Base-by-base conservation (phyloP, 2,329 filamentous ascomycete species). In the Xenoacremonium recifei region DNA sequence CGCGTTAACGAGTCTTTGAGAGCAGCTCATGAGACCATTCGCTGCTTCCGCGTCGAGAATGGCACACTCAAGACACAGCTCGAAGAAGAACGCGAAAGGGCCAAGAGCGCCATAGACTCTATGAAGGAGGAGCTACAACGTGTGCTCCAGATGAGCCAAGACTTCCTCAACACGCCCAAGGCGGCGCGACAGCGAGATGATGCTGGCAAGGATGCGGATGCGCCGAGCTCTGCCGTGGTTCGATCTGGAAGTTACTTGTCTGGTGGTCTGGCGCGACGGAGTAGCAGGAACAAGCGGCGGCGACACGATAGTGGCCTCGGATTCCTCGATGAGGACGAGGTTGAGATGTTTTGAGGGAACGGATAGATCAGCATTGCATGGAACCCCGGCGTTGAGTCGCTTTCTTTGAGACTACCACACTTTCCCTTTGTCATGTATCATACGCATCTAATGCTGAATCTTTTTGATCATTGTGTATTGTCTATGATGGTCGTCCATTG, bases 221-320 rank as follows among this genome's bases (percentile, higher is more conserved):
- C 39, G 32, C 37, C 39, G 6, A n/a, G 49, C 19, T 49, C 53
- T 18, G 37, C 51, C 19, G 48, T 29, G n/a, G 43, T 33, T 31
- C 58, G 25, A 35, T 52, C 13, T 20, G 57, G 40, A 19, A 44
- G 19, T 46, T 52, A 57, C 31, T 30, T 64, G 6, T 41, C 58
- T 4, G 59, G 57, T 1, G 61, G 56, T 2, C n/a, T 63, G 35
- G 57, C 54, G 3, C 61, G 61, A 35, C 59, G 58, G 17, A 55
- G 55, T 19, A 65, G 58, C 19, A 66, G 48, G 50, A 77, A 71
- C 63, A 65, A 42, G 15, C 48, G 66, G 44, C 69, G 75, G 44
- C 66, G 70, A 43, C 70, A 73, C 48, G 78, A 82, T 56, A 79
- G 75, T 40, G 79, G 77, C 0, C 53, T 82, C 37, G 76, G 76